phyloP scores from a whole-genome alignment of 106 monocot genomes.

The Phalaenopsis equestris region DNA sequence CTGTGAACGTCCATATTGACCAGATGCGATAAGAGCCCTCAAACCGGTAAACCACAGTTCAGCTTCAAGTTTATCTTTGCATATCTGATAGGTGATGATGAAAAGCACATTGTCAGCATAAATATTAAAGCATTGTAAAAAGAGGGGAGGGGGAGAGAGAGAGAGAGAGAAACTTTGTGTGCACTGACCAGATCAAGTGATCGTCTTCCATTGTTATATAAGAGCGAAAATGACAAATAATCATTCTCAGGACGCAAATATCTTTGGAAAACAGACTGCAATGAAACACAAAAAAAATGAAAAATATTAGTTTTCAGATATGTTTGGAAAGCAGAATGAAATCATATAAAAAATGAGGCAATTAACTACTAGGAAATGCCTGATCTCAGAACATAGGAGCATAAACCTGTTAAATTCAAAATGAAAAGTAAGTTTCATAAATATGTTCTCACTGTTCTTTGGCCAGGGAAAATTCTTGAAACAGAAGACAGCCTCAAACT shows the following conservation, averaged over 20 bases:
- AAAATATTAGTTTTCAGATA: too few species aligned
- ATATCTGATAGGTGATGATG: constrained; percentile 42
- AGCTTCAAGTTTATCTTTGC: constrained; percentile 87
- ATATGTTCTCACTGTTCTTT: constrained; percentile 80
- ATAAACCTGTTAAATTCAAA: background rate
- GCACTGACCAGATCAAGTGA: constrained; percentile 83
- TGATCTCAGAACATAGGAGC: background rate
- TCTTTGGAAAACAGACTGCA: constrained; percentile 78
- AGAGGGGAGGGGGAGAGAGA: background rate
- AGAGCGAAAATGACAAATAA: constrained; percentile 75
- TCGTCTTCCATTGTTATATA: constrained; percentile 61
- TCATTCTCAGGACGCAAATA: constrained; percentile 66
- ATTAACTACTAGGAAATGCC: background rate
- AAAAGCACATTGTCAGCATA: constrained; percentile 11
- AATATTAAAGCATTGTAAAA: background rate
- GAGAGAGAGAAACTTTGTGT: constrained; percentile 4
- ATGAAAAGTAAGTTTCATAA: constrained; percentile 7
- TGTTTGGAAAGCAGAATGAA: too few species aligned
- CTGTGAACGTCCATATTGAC: constrained; percentile 52
- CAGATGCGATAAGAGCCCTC: constrained; percentile 55
- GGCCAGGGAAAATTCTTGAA: constrained; percentile 69
- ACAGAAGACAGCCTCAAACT: constrained; percentile 70
- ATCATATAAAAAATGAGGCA: background rate
- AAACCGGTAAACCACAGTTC: constrained; percentile 77
- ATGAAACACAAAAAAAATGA: constrained; percentile 11